Base-by-base conservation (phyloP, 805 yeast genomes). In the Ogataea paradorogensis region DNA sequence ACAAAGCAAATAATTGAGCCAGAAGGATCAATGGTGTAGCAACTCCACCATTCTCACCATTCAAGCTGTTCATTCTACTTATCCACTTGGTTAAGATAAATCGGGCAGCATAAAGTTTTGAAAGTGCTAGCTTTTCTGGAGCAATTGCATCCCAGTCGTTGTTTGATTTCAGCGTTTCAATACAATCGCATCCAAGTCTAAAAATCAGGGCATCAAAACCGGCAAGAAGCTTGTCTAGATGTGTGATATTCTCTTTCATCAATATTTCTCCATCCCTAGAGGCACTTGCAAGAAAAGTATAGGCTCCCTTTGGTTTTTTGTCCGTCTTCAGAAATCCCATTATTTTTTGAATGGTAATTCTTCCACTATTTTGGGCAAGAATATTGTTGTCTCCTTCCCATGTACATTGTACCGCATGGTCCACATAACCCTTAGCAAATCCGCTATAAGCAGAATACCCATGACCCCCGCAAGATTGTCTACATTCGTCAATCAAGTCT, bases 341-440 rank as follows among this genome's bases (percentile, higher is more conserved):
- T 18, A 71, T 70, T 42, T 67, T 64, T 61, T 76, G 83, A 47
- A 81, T 68, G 27, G 82, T 69, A 18, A 93, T 78, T 61, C 91
- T 81, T 42, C 96, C 97, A 43, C 88, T 78, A 38, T 88, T 82
- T 63, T 87, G 78, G 2, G 89, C 84, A 48, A 90, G 71, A 30
- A 90, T 83, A 56, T 81, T 89, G 69, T 90, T 90, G 64, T 90
- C 97, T 63, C 97, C 97, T 69, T 90, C 97, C 97, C 97, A 90
- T 14, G 97, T 90, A 65, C 96, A 89, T 67, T 90, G 96, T 28
- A 90, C 96, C n/a, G 85, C 96, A 87, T 95, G 91, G 62, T 90
- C 97, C 47, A 76, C 75, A 69, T 79, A 87, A 9, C 89, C 89
- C 59, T 83, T 86, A 28, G 95, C 96, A 59, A 90, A 85, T 2